Evolutionary conservation across 1,284 basidiomycete genomes (phyloP).

Genomic region (Cryptococcus jaspeensis): DNA sequence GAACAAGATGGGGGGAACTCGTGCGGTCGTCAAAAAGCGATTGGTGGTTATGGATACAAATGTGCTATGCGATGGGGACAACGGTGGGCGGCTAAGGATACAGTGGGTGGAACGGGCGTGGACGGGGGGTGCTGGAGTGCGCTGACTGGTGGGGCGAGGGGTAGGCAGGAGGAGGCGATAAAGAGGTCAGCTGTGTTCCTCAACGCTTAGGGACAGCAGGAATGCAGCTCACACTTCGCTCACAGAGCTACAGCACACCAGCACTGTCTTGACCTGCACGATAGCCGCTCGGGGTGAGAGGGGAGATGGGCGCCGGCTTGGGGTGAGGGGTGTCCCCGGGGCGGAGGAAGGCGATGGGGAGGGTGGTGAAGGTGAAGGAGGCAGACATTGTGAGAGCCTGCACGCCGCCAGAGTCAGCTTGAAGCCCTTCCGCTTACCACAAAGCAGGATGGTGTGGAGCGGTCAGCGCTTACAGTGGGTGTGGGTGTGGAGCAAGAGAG

Average conservation of each 20-base stretch:
- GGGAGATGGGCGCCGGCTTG: slow-evolving; percentile 1
- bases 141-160: background rate
- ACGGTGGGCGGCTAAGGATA: background rate
- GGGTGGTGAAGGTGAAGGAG: background rate
- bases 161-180: background rate
- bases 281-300: background rate
- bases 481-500: too few relatives aligned
- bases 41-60: background rate
- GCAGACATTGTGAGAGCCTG: background rate
- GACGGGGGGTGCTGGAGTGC: background rate
- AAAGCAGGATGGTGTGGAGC: too few relatives aligned
- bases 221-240: background rate
- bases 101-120: background rate
- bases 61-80: background rate
- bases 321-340: slow-evolving; percentile 2
- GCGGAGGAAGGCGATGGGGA: background rate
- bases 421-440: too few relatives aligned
- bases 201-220: background rate
- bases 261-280: background rate
- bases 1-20: too few relatives aligned
- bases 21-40: too few relatives aligned
- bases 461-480: too few relatives aligned
- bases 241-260: too few relatives aligned
- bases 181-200: background rate
- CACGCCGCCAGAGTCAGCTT: too few relatives aligned